Conservation (phyloP, 1,284 basidiomycete genomes). For the Irpex rosettiformis region DNA sequence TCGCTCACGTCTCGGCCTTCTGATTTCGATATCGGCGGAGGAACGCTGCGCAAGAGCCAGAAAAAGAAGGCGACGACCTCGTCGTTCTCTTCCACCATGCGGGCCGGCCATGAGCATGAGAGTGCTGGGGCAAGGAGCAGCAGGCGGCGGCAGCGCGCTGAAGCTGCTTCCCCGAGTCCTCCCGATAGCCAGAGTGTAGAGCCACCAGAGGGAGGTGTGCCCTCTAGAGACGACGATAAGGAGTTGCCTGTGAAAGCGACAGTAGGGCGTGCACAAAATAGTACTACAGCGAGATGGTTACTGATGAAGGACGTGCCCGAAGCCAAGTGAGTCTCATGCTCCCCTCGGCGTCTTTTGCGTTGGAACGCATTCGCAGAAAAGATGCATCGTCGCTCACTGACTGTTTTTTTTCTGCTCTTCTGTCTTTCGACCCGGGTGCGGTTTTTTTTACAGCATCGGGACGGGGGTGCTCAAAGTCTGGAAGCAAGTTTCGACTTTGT, state of each 20-base stretch:
- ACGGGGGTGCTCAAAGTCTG: conserved; percentile 38
- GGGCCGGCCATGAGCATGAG: conserved; percentile 2
- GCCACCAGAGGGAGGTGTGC: conserved; percentile 11
- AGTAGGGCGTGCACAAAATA: background rate
- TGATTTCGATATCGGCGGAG: conserved; percentile 1
- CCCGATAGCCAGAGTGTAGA: conserved; percentile 7
- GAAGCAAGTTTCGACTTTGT: conserved; percentile 29
- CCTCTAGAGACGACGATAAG: background rate
- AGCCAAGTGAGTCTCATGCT: conserved; percentile 53
- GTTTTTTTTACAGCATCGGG: conserved; percentile 27
- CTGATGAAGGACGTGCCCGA: conserved; percentile 48
- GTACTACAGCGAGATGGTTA: conserved; percentile 43
- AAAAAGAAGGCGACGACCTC: conserved; percentile 8
- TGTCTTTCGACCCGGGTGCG: background rate
- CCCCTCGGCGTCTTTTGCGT: conserved; percentile 2
- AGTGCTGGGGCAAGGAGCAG: background rate
- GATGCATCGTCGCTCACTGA: conserved; percentile 5
- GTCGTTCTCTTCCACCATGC: background rate
- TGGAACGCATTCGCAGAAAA: background rate
- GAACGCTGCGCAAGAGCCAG: background rate
- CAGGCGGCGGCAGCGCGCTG: background rate
- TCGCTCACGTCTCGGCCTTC: conserved; percentile 17
- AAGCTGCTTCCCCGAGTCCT: background rate
- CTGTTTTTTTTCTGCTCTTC: conserved; percentile 7
- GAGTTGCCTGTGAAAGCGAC: conserved; percentile 2